Evolutionary conservation across 768 basidiomycete genomes (phyloP), one percentile per base, ranked within the genome.

Genomic region (Tricholoma flavovirens): DNA sequence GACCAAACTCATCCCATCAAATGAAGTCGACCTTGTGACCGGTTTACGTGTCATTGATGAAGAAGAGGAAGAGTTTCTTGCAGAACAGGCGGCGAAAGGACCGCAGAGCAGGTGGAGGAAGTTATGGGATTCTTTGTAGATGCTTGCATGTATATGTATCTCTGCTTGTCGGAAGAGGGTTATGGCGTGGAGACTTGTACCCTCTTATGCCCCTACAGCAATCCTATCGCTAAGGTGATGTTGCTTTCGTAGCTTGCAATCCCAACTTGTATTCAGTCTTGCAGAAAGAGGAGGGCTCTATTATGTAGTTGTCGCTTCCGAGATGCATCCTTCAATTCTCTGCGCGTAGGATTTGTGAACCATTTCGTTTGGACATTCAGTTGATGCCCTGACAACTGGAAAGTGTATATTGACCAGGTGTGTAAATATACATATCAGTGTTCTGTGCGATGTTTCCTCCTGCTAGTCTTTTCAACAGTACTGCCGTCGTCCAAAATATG

Each of bases 31-130:
- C 65, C 76, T 88, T 21, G 67, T 83, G 36, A 79, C 79, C 8
- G 84, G 83, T 15, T 74, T 83, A 59, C 70, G 75, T 30, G 76
- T 77, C 57, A 85, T 88, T 51, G 79, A 87, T 59, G 83, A 84
- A 45, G 85, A 84, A 62, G 84, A 88, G 66, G 72, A 77, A 60
- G 71, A 67, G 54, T 83, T 74, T 60, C 57, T 80, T 56, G 74
- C 69, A 22, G 70, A 75, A 52, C 73, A 85, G 59, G 71, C 68
- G 8, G 60, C 70, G 1, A 68, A 70, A 60, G 76, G 75, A n/a
- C 74, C 76, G 11, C 66, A 62, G 24, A 66, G 63, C 29, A 51
- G 64, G 15, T 38, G 66, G 6, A 53, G 57, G 40, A 71, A 55
- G 51, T 35, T 76, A 6, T 77, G 73, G 76, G 75, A 77, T 48